Conservation (phyloP, 2,329 filamentous ascomycete genomes). For the Pyrenophora teres region DNA sequence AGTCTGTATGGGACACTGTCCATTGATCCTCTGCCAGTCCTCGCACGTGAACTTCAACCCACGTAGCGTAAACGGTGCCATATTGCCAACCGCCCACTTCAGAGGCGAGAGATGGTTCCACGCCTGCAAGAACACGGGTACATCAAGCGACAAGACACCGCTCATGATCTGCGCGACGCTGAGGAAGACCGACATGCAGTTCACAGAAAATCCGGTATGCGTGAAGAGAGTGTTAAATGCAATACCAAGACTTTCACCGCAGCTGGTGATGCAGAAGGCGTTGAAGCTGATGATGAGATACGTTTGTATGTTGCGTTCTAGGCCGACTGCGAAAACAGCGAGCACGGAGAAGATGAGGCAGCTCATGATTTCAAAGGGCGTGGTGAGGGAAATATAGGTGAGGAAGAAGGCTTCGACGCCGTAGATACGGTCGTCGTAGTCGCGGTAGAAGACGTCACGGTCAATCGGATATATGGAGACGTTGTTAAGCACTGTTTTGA, state of each 20-base stretch:
- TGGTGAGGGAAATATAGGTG: conserved; percentile 70
- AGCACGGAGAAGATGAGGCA: conserved; percentile 69
- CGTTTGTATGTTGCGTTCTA: conserved; percentile 65
- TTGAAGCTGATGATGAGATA: conserved; percentile 72
- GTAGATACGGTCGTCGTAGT: conserved; percentile 75
- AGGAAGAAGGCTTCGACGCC: conserved; percentile 71
- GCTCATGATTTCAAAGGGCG: conserved; percentile 72
- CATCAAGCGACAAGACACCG: conserved; percentile 15
- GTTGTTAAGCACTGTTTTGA: conserved; percentile 67
- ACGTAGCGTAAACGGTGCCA: conserved; percentile 68
- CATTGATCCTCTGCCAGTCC: conserved; percentile 62
- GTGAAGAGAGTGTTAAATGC: conserved; percentile 78
- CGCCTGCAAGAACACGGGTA: conserved; percentile 39
- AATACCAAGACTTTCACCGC: conserved; percentile 76
- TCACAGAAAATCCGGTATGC: conserved; percentile 77
- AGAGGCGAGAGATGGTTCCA: conserved; percentile 75
- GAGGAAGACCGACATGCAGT: conserved; percentile 71
- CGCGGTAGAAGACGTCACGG: conserved; percentile 76
- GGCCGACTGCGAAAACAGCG: conserved; percentile 66
- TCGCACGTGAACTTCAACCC: conserved; percentile 68
- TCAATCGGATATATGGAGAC: conserved; percentile 74
- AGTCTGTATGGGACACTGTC: conserved; percentile 66
- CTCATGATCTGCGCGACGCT: conserved; percentile 72
- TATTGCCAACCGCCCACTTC: conserved; percentile 69
- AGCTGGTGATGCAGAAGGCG: conserved; percentile 73